These are phyloP conservation scores for Dothiorella sarmentorum DNA, from an alignment of 2,329 filamentous ascomycete genomes.

Conservation along the genomic window DNA sequence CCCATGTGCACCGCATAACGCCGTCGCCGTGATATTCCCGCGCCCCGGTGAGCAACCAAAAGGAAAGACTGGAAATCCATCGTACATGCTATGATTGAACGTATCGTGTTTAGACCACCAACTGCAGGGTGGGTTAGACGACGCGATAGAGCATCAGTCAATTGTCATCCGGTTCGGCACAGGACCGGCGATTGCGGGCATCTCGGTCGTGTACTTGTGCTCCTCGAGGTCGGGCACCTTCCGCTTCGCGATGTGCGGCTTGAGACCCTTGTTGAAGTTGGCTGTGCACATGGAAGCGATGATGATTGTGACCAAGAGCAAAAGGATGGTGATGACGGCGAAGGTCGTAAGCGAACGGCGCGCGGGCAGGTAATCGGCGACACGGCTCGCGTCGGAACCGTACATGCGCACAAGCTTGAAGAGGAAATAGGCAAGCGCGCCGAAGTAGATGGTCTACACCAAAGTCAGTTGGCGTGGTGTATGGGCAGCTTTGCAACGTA, in stretches of 20 bases:
- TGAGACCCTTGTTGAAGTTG: constrained; percentile 89
- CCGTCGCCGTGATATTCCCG: constrained; percentile 5
- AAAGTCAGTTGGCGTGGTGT: not conserved
- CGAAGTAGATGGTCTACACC: constrained; percentile 71
- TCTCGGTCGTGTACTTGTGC: constrained; percentile 46
- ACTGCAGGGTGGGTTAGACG: not conserved
- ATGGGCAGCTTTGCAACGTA: no score
- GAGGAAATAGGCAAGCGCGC: constrained; percentile 88
- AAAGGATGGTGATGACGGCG: constrained; percentile 83
- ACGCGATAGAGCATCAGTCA: constrained; percentile 25
- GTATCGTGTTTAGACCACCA: not conserved
- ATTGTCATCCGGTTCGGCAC: constrained; percentile 43
- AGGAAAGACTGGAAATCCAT: constrained; percentile 6
- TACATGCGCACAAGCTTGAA: constrained; percentile 99
- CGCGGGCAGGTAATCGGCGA: constrained; percentile 68
- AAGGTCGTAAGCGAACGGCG: constrained; percentile 87
- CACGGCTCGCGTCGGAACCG: constrained; percentile 49
- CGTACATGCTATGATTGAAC: constrained; percentile 5
- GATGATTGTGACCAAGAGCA: constrained; percentile 83
- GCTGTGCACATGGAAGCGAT: constrained; percentile 83
- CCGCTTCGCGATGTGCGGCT: constrained; percentile 71
- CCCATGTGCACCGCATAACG: constrained; percentile 14
- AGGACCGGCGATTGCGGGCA: constrained; percentile 47
- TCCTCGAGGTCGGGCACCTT: constrained; percentile 50
- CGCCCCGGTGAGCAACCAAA: not conserved